Base-by-base conservation (phyloP, 805 yeast genomes). In the Yarrowia alimentaria region DNA sequence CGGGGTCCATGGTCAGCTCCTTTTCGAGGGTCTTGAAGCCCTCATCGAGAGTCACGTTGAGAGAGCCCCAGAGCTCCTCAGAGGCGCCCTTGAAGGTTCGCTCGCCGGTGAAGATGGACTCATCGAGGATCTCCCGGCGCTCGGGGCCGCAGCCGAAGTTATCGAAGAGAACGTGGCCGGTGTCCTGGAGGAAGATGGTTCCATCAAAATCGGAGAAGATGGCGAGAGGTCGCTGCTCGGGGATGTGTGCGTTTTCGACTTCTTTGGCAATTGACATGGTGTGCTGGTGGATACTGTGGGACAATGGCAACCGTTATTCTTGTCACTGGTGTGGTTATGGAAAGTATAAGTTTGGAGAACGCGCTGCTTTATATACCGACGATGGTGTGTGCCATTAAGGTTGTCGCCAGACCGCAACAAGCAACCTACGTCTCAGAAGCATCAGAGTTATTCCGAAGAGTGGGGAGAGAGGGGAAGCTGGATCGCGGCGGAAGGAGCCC, bases 161-260 rank as follows among this genome's bases (percentile, higher is more conserved):
- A 60, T 70, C 75, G 52, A 70, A 70, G 52, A 70, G 61, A n/a
- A 70, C 65, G 51, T 70, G 75, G 50, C 75, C 75, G 14, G 75
- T 69, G 53, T 70, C 75, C 57, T 70, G 75, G 48, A 65, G 61
- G 59, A 71, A 71, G 43, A 70, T 70, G 34, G 75, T 70, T 37
- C 75, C 75, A 58, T 70, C 75, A 56, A 70, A 70, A 60, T 70
- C 75, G 43, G 68, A 58, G 50, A 55, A 55, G 25, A 55, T 49
- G 30, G 57, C 57, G n/a, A 55, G 30, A 7, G 54, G 54, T 17
- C 56, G 48, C 37, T 43, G 50, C n/a, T 43, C 50, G 22, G 50
- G 50, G 21, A 43, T 43, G 37, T 43, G 50, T 3, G 50, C 37
- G 22, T 43, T 43, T 43, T 43, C 50, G 16, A 43, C 24, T 22